Conservation (phyloP, 345 rosid species). For the Raphanus raphanistrum region DNA sequence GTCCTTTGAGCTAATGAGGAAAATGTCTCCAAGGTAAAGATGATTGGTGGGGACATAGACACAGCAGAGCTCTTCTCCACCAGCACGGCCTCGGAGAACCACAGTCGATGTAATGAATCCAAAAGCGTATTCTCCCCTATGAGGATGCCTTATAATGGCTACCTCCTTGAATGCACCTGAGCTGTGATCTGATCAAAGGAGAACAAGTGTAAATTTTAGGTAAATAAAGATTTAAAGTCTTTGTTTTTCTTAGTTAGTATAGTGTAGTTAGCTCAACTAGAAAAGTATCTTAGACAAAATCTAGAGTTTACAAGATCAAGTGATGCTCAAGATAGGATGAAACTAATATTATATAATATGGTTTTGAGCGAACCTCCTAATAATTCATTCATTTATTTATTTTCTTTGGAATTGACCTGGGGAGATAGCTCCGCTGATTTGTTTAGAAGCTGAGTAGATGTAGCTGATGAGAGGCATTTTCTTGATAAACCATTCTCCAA, state of each 20-base stretch:
- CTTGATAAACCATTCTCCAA: slow-evolving; percentile 80
- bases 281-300: not conserved
- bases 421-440: slow-evolving; percentile 77
- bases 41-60: slow-evolving; percentile 70
- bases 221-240: not conserved
- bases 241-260: no score
- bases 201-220: not conserved
- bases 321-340: not conserved
- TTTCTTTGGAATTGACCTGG: slow-evolving; percentile 41
- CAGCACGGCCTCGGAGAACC: slow-evolving; percentile 55
- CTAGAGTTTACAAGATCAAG: not conserved
- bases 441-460: slow-evolving; percentile 75
- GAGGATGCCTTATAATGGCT: slow-evolving; percentile 72
- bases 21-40: slow-evolving; percentile 66
- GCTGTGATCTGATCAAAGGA: slow-evolving; percentile 55
- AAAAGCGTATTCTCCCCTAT: slow-evolving; percentile 63
- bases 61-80: slow-evolving; percentile 65
- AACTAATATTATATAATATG: not conserved
- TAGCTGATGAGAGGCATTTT: slow-evolving; percentile 74
- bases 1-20: slow-evolving; percentile 61
- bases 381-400: not conserved
- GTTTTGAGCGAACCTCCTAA: not conserved
- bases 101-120: slow-evolving; percentile 71
- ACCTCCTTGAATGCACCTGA: slow-evolving; percentile 78
- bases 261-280: not conserved